phyloP scores from a whole-genome alignment of 257 asterid genomes.

The Scutellaria galericulata region DNA sequence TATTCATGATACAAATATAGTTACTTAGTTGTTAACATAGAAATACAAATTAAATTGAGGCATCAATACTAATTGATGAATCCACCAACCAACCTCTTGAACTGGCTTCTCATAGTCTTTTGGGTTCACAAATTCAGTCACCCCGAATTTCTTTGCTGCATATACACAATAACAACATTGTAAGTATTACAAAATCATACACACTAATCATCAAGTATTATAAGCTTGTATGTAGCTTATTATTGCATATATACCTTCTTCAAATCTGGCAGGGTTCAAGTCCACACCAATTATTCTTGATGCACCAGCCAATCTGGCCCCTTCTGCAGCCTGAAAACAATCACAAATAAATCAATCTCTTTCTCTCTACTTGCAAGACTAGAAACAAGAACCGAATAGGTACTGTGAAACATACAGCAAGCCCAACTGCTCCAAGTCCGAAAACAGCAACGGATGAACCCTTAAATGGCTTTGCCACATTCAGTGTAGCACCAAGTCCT shows the following conservation, averaged over 20 bases:
- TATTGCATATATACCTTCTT: slow-evolving; percentile 42
- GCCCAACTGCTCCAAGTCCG: slow-evolving; percentile 77
- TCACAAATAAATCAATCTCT: background rate
- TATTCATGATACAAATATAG: background rate
- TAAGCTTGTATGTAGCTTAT: no score
- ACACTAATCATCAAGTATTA: no score
- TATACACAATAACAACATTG: background rate
- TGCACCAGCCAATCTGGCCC: slow-evolving; percentile 82
- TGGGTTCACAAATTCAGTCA: slow-evolving; percentile 81
- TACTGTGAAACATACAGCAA: slow-evolving; percentile 53
- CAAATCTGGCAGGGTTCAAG: slow-evolving; percentile 55
- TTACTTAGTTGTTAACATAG: background rate
- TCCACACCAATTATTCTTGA: slow-evolving; percentile 80
- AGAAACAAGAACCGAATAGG: background rate
- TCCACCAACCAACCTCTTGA: slow-evolving; percentile 65
- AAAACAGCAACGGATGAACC: slow-evolving; percentile 58
- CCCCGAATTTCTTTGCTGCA: slow-evolving; percentile 80
- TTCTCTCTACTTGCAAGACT: background rate
- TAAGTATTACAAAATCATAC: no score
- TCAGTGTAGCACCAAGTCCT: slow-evolving; percentile 76
- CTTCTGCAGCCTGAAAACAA: slow-evolving; percentile 74
- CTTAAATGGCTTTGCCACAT: slow-evolving; percentile 57
- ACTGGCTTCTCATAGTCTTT: slow-evolving; percentile 64
- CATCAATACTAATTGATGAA: background rate
- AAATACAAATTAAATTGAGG: background rate